Conservation (phyloP, 1,139 yeast genomes). For the Yarrowia galli region DNA sequence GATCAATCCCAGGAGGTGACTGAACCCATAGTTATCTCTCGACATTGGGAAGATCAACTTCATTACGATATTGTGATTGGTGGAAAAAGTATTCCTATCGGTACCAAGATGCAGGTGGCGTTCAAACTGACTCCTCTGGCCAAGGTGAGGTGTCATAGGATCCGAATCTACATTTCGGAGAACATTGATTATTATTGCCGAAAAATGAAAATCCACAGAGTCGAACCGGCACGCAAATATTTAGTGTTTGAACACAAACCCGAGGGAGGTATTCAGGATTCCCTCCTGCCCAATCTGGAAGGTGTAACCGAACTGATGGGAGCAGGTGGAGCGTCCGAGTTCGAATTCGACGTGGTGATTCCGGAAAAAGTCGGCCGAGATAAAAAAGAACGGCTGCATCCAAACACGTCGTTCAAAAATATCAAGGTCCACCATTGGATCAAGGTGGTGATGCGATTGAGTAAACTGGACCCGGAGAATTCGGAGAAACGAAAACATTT, state of each 20-base stretch:
- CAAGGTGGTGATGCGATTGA: constrained; percentile 80
- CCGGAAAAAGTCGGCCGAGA: constrained; percentile 65
- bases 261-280: constrained; percentile 54
- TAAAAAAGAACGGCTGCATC: constrained; percentile 62
- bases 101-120: constrained; percentile 82
- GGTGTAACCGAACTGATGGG: constrained; percentile 51
- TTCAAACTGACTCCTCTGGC: constrained; percentile 86
- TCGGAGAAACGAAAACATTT: constrained; percentile 77
- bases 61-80: constrained; percentile 86
- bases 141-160: constrained; percentile 84
- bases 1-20: constrained; percentile 83
- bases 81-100: constrained; percentile 86
- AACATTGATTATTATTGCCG: constrained; percentile 88
- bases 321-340: constrained; percentile 62
- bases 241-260: constrained; percentile 83
- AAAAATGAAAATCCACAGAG: constrained; percentile 83
- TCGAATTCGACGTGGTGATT: constrained; percentile 82
- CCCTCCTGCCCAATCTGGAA: constrained; percentile 54
- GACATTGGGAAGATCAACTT: constrained; percentile 94
- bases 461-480: constrained; percentile 65
- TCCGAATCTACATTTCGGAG: constrained; percentile 85
- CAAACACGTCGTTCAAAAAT: constrained; percentile 78
- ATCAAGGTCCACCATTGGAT: constrained; percentile 95
- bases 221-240: constrained; percentile 86
- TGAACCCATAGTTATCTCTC: constrained; percentile 88